A percentile compares a stretch with the other conserved stretches of the same genome.
phyloP scores from a whole-genome alignment of 208 protist species.

The Crithidia mellificae region DNA sequence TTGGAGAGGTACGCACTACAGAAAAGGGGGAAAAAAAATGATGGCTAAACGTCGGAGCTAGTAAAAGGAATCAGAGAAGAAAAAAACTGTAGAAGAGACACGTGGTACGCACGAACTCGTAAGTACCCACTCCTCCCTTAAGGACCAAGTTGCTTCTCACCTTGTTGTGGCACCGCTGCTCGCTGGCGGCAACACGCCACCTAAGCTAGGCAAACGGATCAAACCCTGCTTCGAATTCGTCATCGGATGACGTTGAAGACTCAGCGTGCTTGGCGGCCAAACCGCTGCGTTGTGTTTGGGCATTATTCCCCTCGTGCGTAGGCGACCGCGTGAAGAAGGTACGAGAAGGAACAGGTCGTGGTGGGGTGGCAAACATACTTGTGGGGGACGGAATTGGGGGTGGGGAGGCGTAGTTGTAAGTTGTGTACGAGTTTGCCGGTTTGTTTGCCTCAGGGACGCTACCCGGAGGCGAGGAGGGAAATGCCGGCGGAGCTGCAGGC shows the following conservation, averaged over 20 bases:
- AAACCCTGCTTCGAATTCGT: conserved; percentile 51
- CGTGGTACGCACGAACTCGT: too few species aligned
- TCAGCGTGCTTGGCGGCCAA: background rate
- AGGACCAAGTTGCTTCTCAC: too few species aligned
- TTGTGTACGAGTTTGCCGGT: background rate
- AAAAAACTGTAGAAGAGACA: too few species aligned
- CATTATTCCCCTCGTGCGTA: background rate
- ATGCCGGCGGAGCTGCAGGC: background rate
- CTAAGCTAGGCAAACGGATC: conserved; percentile 54
- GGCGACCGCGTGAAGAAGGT: conserved; percentile 2
- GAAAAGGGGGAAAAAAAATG: too few species aligned
- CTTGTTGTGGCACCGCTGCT: too few species aligned
- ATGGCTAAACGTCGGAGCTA: too few species aligned
- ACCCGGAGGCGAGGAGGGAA: too few species aligned
- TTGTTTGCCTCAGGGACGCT: background rate
- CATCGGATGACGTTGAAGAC: conserved; percentile 22
- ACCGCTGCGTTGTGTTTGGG: background rate
- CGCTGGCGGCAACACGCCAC: too few species aligned
- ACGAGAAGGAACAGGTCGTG: background rate
- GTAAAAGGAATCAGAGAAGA: too few species aligned
- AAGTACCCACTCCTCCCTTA: too few species aligned
- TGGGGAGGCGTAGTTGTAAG: background rate
- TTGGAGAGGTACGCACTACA: too few species aligned
- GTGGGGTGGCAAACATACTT: conserved; percentile 16
- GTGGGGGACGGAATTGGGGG: conserved; percentile 1